Base-by-base conservation (phyloP, 805 yeast genomes). In the Komagataella pastoris region DNA sequence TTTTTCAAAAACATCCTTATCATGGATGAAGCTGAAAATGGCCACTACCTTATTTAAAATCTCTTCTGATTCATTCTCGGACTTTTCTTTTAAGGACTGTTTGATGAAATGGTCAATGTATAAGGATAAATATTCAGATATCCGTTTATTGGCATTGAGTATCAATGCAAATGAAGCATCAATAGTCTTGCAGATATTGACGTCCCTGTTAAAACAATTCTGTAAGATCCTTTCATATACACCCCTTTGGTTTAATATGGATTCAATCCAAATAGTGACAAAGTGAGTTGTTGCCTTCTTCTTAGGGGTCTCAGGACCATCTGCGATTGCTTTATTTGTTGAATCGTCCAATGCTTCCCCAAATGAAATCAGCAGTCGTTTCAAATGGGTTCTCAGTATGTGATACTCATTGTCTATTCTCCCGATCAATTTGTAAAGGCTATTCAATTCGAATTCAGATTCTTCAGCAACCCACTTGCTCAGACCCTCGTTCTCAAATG, bases 1-100 rank as follows among this genome's bases (percentile, higher is more conserved):
- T 46, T 79, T 83, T 61, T 88, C 96, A 67, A 89, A 90, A 23
- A 85, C 69, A 65, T 89, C 97, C 60, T 88, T 90, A 58, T 90
- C 96, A 54, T 79, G 74, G 48, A 89, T 72, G 60, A 79, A 81
- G 52, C 83, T 70, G 59, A 89, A 80, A 36, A 90, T 74, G 19
- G 73, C 65, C 10, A 86, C 73, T 0, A 88, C 77, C 24, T 75
- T 74, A 47, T 71, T 71, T 51, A 88, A 66, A 7, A 77, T 64
- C 7, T 58, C 70, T 68, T 73, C 73, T 52, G 71, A 57, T 59
- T 74, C 73, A 54, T 73, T 67, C 54, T 76, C 69, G 24, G 73
- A 62, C 57, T 72, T 70, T 49, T 72, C 77, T 50, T 72, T 69
- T n/a, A 75, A 64, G 44, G 73, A 64, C 55, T 74, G 75, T 57